phyloP scores from a whole-genome alignment of 257 asterid genomes.

The Linaria vulgaris region DNA sequence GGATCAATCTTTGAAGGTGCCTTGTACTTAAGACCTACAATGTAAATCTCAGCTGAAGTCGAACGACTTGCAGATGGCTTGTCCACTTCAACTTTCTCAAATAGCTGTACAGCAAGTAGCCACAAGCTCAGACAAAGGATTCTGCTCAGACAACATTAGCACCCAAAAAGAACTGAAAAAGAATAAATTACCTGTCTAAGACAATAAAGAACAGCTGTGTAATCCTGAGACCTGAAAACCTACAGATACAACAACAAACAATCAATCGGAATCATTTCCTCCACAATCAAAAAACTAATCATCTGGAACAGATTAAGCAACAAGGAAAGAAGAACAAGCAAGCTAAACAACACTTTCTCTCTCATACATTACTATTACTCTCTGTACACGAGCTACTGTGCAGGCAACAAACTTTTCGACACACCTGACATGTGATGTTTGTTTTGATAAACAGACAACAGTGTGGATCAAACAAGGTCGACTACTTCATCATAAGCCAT shows the following conservation, averaged over 20 bases:
- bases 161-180: background rate
- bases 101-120: constrained; percentile 53
- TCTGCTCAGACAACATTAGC: background rate
- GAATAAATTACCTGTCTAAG: constrained; percentile 73
- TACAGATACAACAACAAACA: too few species aligned
- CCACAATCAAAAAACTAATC: background rate
- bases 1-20: constrained; percentile 98
- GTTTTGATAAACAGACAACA: too few species aligned
- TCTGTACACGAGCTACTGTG: too few species aligned
- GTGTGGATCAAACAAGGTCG: too few species aligned
- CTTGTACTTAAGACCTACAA: constrained; percentile 71
- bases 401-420: too few species aligned
- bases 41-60: constrained; percentile 86
- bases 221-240: constrained; percentile 77
- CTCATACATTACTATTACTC: too few species aligned
- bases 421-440: too few species aligned
- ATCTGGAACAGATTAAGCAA: background rate
- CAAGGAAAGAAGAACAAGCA: too few species aligned
- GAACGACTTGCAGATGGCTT: constrained; percentile 90
- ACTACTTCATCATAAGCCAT: too few species aligned
- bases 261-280: too few species aligned
- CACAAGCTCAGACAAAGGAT: constrained; percentile 20
- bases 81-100: constrained; percentile 96
- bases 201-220: constrained; percentile 79
- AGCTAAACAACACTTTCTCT: too few species aligned